phyloP scores from a whole-genome alignment of 2,329 filamentous ascomycete genomes.

The Trichophyton verrucosum region DNA sequence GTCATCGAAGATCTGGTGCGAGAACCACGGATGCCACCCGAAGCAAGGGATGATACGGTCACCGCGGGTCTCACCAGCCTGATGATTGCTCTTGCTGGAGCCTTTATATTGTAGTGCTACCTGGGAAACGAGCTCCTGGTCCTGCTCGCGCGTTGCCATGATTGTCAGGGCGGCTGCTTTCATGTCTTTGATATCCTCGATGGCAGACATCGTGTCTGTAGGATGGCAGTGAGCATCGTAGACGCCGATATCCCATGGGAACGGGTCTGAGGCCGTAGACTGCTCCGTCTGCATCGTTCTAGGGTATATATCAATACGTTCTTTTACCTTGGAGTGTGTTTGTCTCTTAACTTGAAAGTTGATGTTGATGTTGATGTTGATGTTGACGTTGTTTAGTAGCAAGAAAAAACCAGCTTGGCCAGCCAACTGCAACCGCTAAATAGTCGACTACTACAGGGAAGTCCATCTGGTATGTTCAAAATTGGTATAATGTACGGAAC shows the following conservation, averaged over 20 bases:
- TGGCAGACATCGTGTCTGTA: conserved; percentile 49
- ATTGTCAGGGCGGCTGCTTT: conserved; percentile 46
- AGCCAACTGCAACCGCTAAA: no score
- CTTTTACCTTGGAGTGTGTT: not conserved
- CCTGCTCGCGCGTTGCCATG: conserved; percentile 51
- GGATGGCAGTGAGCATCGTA: conserved; percentile 56
- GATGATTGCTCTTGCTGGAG: not conserved
- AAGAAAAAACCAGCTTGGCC: no score
- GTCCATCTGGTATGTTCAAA: not conserved
- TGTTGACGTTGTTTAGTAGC: not conserved
- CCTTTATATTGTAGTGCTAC: conserved; percentile 5
- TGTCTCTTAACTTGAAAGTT: not conserved
- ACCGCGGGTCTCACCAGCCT: conserved; percentile 11
- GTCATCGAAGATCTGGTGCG: conserved; percentile 47
- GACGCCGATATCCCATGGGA: conserved; percentile 52
- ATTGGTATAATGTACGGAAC: not conserved
- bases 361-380: not conserved
- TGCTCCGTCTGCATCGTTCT: not conserved
- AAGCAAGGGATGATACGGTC: conserved; percentile 48
- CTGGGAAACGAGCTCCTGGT: conserved; percentile 46
- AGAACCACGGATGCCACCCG: conserved; percentile 59
- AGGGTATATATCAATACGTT: not conserved
- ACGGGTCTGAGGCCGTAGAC: conserved; percentile 16
- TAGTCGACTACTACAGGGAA: no score
- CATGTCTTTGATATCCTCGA: conserved; percentile 45